Evolutionary conservation across 495 filamentous ascomycete genomes (phyloP).

Genomic region (Trichodelitschia bisporula): DNA sequence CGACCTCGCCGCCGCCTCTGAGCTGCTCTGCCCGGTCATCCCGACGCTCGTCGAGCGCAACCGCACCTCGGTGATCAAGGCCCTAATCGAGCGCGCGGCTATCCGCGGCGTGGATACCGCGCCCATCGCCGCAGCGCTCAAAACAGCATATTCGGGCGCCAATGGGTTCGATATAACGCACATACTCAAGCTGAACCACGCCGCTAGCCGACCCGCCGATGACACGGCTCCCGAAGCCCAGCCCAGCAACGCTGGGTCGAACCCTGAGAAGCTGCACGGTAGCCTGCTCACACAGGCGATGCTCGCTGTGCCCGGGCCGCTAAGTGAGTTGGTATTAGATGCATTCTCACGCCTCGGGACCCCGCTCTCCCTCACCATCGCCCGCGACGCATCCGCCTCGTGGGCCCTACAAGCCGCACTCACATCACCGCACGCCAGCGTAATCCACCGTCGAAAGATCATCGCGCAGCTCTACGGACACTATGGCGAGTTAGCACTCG

Average conservation of each 20-base stretch:
- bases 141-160: slow-evolving; percentile 25
- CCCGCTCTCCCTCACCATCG: slow-evolving; percentile 21
- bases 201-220: background rate
- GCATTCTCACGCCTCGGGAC: slow-evolving; percentile 21
- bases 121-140: slow-evolving; percentile 32
- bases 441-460: slow-evolving; percentile 35
- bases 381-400: slow-evolving; percentile 35
- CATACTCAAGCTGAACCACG: slow-evolving; percentile 17
- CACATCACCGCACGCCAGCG: slow-evolving; percentile 27
- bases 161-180: slow-evolving; percentile 19
- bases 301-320: slow-evolving; percentile 28
- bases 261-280: slow-evolving; percentile 29
- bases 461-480: slow-evolving; percentile 32
- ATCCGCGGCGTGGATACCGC: slow-evolving; percentile 27
- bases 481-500: slow-evolving; percentile 37
- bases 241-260: slow-evolving; percentile 3
- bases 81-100: slow-evolving; percentile 58
- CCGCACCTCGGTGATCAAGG: slow-evolving; percentile 51
- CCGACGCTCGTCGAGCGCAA: slow-evolving; percentile 42
- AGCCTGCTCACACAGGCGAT: slow-evolving; percentile 43
- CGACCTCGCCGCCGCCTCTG: slow-evolving; percentile 44
- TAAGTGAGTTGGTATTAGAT: slow-evolving; percentile 31
- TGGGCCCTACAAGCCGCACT: slow-evolving; percentile 48
- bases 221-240: slow-evolving; percentile 3
- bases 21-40: slow-evolving; percentile 43